Evolutionary conservation across 2,329 filamentous ascomycete species (phyloP).

Genomic region (Colletotrichum costaricense): DNA sequence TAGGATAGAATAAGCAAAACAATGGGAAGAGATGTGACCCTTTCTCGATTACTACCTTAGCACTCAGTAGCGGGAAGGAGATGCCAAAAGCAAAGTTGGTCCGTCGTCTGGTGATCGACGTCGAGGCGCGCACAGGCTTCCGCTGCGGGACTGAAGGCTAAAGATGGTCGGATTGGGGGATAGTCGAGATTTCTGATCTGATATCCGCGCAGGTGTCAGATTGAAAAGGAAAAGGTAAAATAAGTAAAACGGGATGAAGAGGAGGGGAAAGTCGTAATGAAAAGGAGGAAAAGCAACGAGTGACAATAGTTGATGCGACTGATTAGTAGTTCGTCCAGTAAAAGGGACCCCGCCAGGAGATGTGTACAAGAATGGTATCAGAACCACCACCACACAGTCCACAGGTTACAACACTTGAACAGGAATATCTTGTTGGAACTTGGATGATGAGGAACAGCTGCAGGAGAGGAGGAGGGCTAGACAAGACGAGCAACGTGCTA

Average conservation of each 20-base stretch:
- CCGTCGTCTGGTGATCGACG: slow-evolving; percentile 13
- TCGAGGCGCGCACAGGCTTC: slow-evolving; percentile 15
- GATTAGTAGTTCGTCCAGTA: background rate
- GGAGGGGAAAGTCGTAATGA: slow-evolving; percentile 8
- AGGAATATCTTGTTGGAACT: background rate
- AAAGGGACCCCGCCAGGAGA: background rate
- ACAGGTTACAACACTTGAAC: background rate
- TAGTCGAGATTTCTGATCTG: background rate
- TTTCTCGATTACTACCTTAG: background rate
- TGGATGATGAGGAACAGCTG: background rate
- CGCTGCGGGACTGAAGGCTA: slow-evolving; percentile 5
- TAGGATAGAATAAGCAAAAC: background rate
- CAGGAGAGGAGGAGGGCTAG: background rate
- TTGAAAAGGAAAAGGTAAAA: slow-evolving; percentile 3
- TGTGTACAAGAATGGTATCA: background rate
- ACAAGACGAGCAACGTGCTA: background rate
- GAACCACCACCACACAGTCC: background rate
- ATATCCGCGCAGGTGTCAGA: slow-evolving; percentile 5
- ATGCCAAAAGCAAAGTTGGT: background rate
- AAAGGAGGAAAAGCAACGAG: slow-evolving; percentile 12
- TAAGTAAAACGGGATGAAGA: background rate
- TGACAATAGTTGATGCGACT: background rate
- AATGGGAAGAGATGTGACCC: background rate
- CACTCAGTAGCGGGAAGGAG: background rate
- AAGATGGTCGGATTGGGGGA: background rate